Percentiles rank a stretch among this genome's conserved stretches.
phyloP scores from a whole-genome alignment of 345 rosid genomes.

The Bretschneidera sinensis region DNA sequence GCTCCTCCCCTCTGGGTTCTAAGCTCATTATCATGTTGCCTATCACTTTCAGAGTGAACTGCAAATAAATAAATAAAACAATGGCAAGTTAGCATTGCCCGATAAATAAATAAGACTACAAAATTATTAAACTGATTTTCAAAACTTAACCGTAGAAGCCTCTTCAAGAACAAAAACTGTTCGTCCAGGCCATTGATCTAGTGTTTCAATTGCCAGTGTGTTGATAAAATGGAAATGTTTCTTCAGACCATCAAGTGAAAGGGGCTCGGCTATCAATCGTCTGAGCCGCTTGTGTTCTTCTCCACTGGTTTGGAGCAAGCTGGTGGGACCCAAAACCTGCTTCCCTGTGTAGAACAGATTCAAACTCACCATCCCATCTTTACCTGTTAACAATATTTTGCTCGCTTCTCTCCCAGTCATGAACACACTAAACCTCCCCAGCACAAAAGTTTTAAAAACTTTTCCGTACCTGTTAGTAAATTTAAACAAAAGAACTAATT shows the following conservation, averaged over 20 bases:
- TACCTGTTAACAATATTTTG: slow-evolving; percentile 60
- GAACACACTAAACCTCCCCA: slow-evolving; percentile 54
- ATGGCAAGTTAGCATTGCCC: no score
- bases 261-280: slow-evolving; percentile 52
- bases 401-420: slow-evolving; percentile 69
- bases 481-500: no score
- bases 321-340: slow-evolving; percentile 55
- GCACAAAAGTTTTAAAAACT: slow-evolving; percentile 49
- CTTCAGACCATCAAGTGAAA: slow-evolving; percentile 55
- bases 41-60: slow-evolving; percentile 64
- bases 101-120: not conserved
- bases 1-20: slow-evolving; percentile 56
- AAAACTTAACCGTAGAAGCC: slow-evolving; percentile 57
- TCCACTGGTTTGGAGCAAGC: slow-evolving; percentile 60
- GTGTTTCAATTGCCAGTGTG: slow-evolving; percentile 37
- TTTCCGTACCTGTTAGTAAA: slow-evolving; percentile 44
- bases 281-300: slow-evolving; percentile 56
- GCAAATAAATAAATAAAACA: slow-evolving; percentile 12
- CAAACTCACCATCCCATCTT: slow-evolving; percentile 70
- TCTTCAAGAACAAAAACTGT: slow-evolving; percentile 52
- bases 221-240: slow-evolving; percentile 56
- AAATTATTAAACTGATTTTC: not conserved
- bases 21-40: slow-evolving; percentile 78
- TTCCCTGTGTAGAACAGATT: slow-evolving; percentile 63
- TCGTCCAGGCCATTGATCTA: slow-evolving; percentile 47